Conservation (phyloP, 2,329 filamentous ascomycete genomes). For the Phaeophleospora eucalypticola region DNA sequence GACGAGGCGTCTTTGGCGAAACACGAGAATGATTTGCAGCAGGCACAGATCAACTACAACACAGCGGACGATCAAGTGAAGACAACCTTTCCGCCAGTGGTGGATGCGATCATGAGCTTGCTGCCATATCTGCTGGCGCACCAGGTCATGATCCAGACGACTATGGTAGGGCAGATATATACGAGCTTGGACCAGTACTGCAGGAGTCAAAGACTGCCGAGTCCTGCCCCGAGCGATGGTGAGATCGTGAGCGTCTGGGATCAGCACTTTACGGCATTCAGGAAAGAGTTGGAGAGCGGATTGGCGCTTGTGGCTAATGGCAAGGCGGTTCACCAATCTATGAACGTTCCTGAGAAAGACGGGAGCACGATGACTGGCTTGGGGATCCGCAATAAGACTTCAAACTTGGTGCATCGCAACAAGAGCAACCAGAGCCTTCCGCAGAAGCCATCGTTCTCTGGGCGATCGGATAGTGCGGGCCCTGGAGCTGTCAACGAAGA, state of each 20-base stretch:
- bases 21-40: conserved; percentile 65
- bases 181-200: conserved; percentile 72
- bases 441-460: not conserved
- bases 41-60: conserved; percentile 65
- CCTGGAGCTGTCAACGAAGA: conserved; percentile 21
- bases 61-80: conserved; percentile 71
- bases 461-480: conserved; percentile 2
- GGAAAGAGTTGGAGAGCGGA: conserved; percentile 60
- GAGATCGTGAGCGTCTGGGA: conserved; percentile 67
- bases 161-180: conserved; percentile 72
- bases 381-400: conserved; percentile 41
- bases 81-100: conserved; percentile 65
- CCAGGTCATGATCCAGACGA: conserved; percentile 73
- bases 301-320: conserved; percentile 62
- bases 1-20: conserved; percentile 69
- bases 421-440: conserved; percentile 1
- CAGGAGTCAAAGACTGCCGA: conserved; percentile 63
- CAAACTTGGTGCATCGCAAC: conserved; percentile 6
- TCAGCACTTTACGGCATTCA: conserved; percentile 57
- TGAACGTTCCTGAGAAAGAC: conserved; percentile 45
- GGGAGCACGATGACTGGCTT: conserved; percentile 45
- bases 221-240: conserved; percentile 67
- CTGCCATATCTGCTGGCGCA: conserved; percentile 66
- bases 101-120: conserved; percentile 67
- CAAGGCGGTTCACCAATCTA: conserved; percentile 59